Evolutionary conservation across 495 filamentous ascomycete genomes (phyloP).

Genomic region (Podospora tetraspora): DNA sequence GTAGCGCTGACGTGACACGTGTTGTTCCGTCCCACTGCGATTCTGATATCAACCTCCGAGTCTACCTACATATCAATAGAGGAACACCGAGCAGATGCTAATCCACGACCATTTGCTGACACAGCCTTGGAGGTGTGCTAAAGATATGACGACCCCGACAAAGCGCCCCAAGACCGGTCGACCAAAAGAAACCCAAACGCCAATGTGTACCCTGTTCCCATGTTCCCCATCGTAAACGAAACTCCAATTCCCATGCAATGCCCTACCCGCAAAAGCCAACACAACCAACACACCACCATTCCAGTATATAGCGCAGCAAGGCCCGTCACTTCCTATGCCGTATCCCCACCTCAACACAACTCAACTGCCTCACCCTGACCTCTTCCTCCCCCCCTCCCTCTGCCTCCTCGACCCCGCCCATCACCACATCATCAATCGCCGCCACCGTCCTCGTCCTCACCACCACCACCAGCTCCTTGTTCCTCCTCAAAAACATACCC

Average conservation of each 20-base stretch:
- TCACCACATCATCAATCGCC: constrained; percentile 65
- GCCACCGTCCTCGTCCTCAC: constrained; percentile 60
- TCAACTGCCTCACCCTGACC: constrained; percentile 54
- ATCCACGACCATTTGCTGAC: not conserved
- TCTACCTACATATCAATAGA: not conserved
- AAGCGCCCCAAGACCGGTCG: not conserved
- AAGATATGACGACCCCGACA: not conserved
- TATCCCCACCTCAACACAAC: constrained; percentile 30
- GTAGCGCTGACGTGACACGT: no score
- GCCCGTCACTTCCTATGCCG: constrained; percentile 14
- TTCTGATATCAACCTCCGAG: not conserved
- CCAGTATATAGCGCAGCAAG: no score
- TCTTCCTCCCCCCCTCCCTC: constrained; percentile 50
- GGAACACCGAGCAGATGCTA: not conserved
- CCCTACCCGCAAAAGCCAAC: not conserved
- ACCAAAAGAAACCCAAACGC: not conserved
- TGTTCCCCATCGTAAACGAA: not conserved
- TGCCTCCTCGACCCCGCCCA: constrained; percentile 32
- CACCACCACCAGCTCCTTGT: constrained; percentile 50
- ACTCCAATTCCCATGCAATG: not conserved
- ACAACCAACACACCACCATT: not conserved
- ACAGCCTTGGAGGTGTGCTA: not conserved
- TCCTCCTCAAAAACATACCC: constrained; percentile 58
- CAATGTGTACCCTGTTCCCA: not conserved
- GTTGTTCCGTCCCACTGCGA: no score